phyloP scores from a whole-genome alignment of 2,329 filamentous ascomycete species.

The Calonectria naviculata region DNA sequence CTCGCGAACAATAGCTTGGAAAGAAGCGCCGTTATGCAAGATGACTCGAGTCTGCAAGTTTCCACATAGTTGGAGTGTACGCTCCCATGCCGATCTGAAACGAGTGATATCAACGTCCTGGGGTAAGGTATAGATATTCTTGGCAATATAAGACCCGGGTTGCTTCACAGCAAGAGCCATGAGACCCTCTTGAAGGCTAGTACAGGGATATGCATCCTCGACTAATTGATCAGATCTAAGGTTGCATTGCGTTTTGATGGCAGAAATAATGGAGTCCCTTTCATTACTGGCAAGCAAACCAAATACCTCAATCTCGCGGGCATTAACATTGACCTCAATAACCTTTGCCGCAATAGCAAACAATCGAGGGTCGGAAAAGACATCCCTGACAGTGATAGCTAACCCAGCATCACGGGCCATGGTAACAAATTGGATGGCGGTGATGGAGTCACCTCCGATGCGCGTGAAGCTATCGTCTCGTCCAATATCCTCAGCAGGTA shows the following conservation, averaged over 20 bases:
- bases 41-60: not conserved
- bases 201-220: slow-evolving; percentile 3
- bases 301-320: not conserved
- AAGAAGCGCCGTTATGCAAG: not conserved
- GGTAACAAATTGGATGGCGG: slow-evolving; percentile 36
- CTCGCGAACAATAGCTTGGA: not conserved
- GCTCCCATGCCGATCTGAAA: not conserved
- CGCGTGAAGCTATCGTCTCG: slow-evolving; percentile 5
- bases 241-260: not conserved
- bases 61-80: not conserved
- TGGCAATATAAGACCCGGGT: not conserved
- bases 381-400: not conserved
- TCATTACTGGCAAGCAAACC: not conserved
- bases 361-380: slow-evolving; percentile 6
- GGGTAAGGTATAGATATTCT: not conserved
- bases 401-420: slow-evolving; percentile 9
- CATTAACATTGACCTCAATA: not conserved
- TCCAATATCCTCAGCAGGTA: slow-evolving; percentile 41
- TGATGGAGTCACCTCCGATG: slow-evolving; percentile 16
- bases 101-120: not conserved
- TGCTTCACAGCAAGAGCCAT: not conserved
- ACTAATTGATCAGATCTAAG: not conserved
- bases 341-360: not conserved
- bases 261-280: not conserved
- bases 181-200: not conserved